Conservation (phyloP, 257 asterid species). For the Cynanchum wilfordii region DNA sequence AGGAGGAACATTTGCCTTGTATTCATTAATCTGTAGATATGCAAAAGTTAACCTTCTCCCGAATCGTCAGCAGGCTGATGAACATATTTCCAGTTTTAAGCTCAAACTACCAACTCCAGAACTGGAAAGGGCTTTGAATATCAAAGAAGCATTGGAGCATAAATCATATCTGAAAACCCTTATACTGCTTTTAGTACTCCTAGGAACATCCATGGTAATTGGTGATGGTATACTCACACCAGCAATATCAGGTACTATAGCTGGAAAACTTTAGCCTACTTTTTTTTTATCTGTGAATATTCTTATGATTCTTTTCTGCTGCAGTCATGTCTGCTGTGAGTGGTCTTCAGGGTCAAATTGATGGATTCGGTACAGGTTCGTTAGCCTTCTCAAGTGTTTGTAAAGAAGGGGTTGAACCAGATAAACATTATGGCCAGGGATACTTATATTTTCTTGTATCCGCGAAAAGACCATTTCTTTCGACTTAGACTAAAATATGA, state of each 20-base stretch:
- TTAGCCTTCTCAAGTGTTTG: conserved; percentile 8
- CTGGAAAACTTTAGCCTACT: not conserved
- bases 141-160: conserved; percentile 74
- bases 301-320: conserved; percentile 24
- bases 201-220: conserved; percentile 90
- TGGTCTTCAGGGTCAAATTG: conserved; percentile 77
- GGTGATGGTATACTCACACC: conserved; percentile 97
- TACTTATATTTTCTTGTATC: no score
- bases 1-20: conserved; percentile 97
- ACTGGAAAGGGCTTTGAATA: conserved; percentile 77
- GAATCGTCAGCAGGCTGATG: conserved; percentile 80
- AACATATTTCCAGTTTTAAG: conserved; percentile 80
- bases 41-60: conserved; percentile 92
- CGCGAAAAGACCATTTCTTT: no score
- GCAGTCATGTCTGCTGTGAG: conserved; percentile 98
- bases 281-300: conserved; percentile 2
- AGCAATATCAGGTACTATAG: conserved; percentile 76
- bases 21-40: conserved; percentile 84
- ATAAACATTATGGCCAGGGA: no score
- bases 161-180: conserved; percentile 47
- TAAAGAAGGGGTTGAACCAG: no score
- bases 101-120: conserved; percentile 90
- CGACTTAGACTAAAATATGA: not conserved
- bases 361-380: conserved; percentile 79
- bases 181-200: conserved; percentile 72